Evolutionary conservation across 2,329 filamentous ascomycete species (phyloP).

Genomic region (Colletotrichum trifolii): DNA sequence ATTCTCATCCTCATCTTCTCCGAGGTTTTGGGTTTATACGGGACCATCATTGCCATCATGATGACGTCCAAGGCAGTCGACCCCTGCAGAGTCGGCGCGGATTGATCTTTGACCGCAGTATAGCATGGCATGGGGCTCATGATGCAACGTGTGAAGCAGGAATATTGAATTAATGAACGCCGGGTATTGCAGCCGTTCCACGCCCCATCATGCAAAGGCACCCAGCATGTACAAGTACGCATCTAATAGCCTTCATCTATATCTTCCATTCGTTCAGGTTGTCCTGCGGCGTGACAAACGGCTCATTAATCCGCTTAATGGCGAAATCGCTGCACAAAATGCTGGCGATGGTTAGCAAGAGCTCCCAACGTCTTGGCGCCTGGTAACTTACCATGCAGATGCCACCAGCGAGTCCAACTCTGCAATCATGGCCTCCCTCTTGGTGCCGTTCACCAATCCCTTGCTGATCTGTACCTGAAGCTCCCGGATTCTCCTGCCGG

Average conservation of each 20-base stretch:
- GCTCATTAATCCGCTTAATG: conserved; percentile 93
- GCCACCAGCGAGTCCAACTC: conserved; percentile 95
- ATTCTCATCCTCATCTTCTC: conserved; percentile 61
- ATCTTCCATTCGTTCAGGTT: conserved; percentile 84
- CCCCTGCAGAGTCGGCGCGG: background rate
- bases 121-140: background rate
- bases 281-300: conserved; percentile 82
- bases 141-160: too few relatives aligned
- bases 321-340: conserved; percentile 95
- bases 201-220: conserved; percentile 31
- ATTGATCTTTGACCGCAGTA: background rate
- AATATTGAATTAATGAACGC: conserved; percentile 11
- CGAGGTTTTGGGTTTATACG: conserved; percentile 58
- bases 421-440: conserved; percentile 83
- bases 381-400: conserved; percentile 77
- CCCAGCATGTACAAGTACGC: conserved; percentile 27
- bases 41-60: conserved; percentile 59
- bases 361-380: background rate
- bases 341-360: conserved; percentile 58
- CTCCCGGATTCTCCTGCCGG: conserved; percentile 83
- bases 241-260: conserved; percentile 47
- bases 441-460: conserved; percentile 75
- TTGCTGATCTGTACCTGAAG: conserved; percentile 86
- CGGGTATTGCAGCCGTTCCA: conserved; percentile 34
- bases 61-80: conserved; percentile 52